Base-by-base conservation (phyloP, 2,329 filamentous ascomycete species). In the Sclerotinia minor region DNA sequence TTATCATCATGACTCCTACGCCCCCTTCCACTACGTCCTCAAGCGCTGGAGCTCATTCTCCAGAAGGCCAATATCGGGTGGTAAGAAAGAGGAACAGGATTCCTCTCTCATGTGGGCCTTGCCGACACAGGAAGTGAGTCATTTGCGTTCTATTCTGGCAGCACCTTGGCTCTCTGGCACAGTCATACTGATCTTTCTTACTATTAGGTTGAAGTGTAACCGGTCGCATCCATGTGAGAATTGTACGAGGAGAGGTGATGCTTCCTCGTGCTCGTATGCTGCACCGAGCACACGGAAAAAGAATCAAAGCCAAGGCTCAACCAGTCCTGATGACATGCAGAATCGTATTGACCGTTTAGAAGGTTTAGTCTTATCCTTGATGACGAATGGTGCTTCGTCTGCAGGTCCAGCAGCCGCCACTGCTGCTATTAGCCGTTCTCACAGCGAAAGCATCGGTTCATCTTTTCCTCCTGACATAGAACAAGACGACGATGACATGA, bases 331-430 rank as follows among this genome's bases (percentile, higher is more conserved):
- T 84, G 94, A 97, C 79, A 97, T 98, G 94, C 94, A 98, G 81
- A 96, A 96, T 77, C 91, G 95, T 78, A 98, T 98, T 81, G 94
- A 98, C 82, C 88, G 94, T 75, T 84, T 98, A 72, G 94, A 98
- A 84, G 91, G 92, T 74, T 82, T 98, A 78, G 94, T 98, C 70
- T 81, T 98, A 72, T 96, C 92, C 38, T 80, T 98, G 76, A 97
- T 98, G 94, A 94, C 94, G 76, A 94, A 92, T 78, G 92, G 92
- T 81, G 85, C 83, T n/a, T 83, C 85, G 72, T 83, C 85, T 66
- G 83, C 84, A 58, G 86, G 86, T 24, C 86, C 86, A 60, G 86
- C 86, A n/a, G 82, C 85, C 68, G 85, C 86, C 45, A 75, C 72
- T 7, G 73, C 78, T 32, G 74, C 76, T 9, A 83, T 88, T 47